These are phyloP conservation scores for Lepidium campestre DNA, from an alignment of 441 rosid species.

Conservation along the genomic window DNA sequence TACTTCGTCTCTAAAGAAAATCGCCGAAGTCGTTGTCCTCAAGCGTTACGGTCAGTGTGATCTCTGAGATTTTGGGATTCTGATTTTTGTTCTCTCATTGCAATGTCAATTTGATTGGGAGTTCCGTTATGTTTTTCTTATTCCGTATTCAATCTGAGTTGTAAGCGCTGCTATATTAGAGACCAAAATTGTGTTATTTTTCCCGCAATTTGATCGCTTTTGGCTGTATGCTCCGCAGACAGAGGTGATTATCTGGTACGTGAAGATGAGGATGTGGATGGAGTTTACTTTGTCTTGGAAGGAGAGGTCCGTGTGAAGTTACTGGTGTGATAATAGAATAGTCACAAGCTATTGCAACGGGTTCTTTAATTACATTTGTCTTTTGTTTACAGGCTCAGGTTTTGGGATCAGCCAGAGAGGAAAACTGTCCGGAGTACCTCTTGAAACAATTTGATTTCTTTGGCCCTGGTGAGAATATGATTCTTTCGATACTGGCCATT, in stretches of 20 bases:
- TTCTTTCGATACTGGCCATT: not conserved
- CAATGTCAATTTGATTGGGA: not conserved
- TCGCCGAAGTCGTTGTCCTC: conserved; percentile 44
- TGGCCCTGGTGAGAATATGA: conserved; percentile 58
- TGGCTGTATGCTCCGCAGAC: conserved; percentile 31
- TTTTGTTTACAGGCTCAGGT: conserved; percentile 67
- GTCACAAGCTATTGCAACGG: not conserved
- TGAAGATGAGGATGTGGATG: conserved; percentile 62
- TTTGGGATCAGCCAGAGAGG: conserved; percentile 47
- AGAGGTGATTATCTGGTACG: conserved; percentile 63
- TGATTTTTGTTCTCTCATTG: not conserved
- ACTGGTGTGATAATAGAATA: not conserved
- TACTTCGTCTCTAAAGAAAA: conserved; percentile 47
- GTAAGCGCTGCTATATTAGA: not conserved
- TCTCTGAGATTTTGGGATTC: not conserved
- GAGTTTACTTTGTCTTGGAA: conserved; percentile 68
- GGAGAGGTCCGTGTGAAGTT: conserved; percentile 56
- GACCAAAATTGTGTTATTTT: not conserved
- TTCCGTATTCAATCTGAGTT: not conserved
- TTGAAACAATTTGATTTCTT: conserved; percentile 73
- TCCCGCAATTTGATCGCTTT: not conserved
- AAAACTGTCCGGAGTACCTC: conserved; percentile 46
- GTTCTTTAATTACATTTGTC: not conserved
- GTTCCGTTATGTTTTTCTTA: not conserved
- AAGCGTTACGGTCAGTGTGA: conserved; percentile 66